phyloP scores from a whole-genome alignment of 2,329 filamentous ascomycete species.

The Ceratocystis albifundus region DNA sequence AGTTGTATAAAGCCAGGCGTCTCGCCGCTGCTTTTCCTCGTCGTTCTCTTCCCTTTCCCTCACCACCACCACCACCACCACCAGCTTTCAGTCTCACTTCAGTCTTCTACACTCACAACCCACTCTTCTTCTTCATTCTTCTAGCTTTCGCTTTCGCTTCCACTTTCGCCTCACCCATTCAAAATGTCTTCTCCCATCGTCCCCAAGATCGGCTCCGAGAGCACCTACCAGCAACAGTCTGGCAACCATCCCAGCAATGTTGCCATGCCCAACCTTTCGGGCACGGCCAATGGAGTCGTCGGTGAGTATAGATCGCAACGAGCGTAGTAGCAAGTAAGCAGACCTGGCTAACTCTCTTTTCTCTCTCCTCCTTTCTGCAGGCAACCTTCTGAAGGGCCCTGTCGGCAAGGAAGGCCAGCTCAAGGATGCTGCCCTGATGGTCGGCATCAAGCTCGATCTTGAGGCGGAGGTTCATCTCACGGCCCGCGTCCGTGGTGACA shows the following conservation, averaged over 20 bases:
- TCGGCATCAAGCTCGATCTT: conserved; percentile 52
- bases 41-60: background rate
- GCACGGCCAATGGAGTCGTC: conserved; percentile 29
- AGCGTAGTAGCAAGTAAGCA: background rate
- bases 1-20: background rate
- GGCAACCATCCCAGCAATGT: conserved; percentile 28
- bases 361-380: conserved; percentile 28
- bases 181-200: conserved; percentile 26
- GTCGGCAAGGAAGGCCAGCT: conserved; percentile 46
- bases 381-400: conserved; percentile 45
- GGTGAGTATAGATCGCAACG: conserved; percentile 24
- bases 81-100: conserved; percentile 9
- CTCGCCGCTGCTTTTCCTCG: background rate
- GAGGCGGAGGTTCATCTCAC: conserved; percentile 53
- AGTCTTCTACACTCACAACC: conserved; percentile 21
- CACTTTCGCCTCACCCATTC: background rate
- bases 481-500: conserved; percentile 49
- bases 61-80: conserved; percentile 10
- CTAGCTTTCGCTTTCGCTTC: background rate
- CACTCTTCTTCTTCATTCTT: conserved; percentile 5
- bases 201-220: conserved; percentile 27
- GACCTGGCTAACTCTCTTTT: background rate
- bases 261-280: conserved; percentile 31
- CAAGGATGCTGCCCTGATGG: conserved; percentile 46
- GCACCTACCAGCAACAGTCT: conserved; percentile 27